Evolutionary conservation across 1,284 basidiomycete genomes (phyloP), one percentile per base, ranked within the genome.

Genomic region (Ustilago vetiveriae): DNA sequence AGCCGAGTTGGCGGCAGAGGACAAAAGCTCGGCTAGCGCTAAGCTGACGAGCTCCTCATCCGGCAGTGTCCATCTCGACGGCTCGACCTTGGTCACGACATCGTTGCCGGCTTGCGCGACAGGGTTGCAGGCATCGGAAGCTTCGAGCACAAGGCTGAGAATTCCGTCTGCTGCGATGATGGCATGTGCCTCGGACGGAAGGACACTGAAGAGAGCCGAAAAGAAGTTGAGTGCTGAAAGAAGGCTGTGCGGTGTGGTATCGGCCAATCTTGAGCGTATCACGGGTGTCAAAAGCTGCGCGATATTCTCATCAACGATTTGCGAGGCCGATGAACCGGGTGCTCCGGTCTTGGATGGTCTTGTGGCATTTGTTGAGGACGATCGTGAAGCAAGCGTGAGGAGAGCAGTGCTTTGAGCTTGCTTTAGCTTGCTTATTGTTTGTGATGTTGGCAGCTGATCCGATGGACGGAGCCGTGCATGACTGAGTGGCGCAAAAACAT

Each of bases 191-290:
- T 72, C 63, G 3, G 47, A 10, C 0, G 63, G 51, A 0, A 54
- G 35, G 2, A 72, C 58, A 30, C 54, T 58, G 40, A 58, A 72
- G 17, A 72, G 41, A 13, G 69, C 58, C 3, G 64, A 48, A 14
- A 72, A 41, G 35, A 62, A 72, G 36, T 43, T 22, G 19, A 72
- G 47, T 11, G 64, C 69, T 5, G 66, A 58, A 14, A 69, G 51
- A 4, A 69, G 55, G 44, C 54, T 58, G 19, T 53, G 46, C 7
- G 66, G 59, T 10, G 66, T 53, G 3, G 66, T 69, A 22, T 69
- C 66, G 24, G 66, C 66, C 1, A 69, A 48, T 23, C 51, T 53
- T 6, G 59, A 59, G 21, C 66, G 58, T 1, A 69, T 52, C 10
- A 69, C 50, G 13, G 51, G 66, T 24, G 55, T 69, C 22, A 69